These are phyloP conservation scores for Thelephora terrestris DNA, from an alignment of 1,284 basidiomycete genomes.

Conservation along the genomic window DNA sequence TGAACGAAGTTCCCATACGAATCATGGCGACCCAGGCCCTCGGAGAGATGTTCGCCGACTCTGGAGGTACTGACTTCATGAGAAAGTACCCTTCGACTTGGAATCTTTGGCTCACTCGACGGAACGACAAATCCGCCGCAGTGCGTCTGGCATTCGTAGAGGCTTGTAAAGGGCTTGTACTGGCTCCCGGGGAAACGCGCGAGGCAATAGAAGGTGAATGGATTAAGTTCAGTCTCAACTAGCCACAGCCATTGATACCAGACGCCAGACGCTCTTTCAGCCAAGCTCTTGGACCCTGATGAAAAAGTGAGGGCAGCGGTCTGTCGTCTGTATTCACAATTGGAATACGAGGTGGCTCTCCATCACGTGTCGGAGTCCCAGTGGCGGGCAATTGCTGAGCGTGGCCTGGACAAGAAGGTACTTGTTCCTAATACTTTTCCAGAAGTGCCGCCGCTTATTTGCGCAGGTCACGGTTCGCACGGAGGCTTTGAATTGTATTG, in stretches of 20 bases:
- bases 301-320: conserved; percentile 84
- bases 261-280: conserved; percentile 45
- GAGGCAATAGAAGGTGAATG: conserved; percentile 60
- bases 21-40: conserved; percentile 75
- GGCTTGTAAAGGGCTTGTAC: conserved; percentile 50
- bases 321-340: conserved; percentile 71
- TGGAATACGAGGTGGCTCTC: conserved; percentile 87
- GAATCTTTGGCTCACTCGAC: conserved; percentile 76
- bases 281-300: conserved; percentile 79
- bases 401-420: conserved; percentile 85
- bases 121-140: conserved; percentile 63
- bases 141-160: conserved; percentile 81
- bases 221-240: conserved; percentile 5
- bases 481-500: conserved; percentile 73
- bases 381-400: conserved; percentile 56
- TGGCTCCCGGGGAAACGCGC: conserved; percentile 59
- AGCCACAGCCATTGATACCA: conserved; percentile 5
- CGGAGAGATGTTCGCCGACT: conserved; percentile 84
- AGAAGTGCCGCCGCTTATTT: conserved; percentile 1
- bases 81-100: conserved; percentile 80
- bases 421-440: conserved; percentile 5
- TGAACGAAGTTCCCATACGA: conserved; percentile 67
- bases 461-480: conserved; percentile 63
- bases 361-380: conserved; percentile 69
- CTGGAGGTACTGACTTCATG: conserved; percentile 63